phyloP scores from a whole-genome alignment of 2,329 filamentous ascomycete species.

The Tolypocladium tundrense region DNA sequence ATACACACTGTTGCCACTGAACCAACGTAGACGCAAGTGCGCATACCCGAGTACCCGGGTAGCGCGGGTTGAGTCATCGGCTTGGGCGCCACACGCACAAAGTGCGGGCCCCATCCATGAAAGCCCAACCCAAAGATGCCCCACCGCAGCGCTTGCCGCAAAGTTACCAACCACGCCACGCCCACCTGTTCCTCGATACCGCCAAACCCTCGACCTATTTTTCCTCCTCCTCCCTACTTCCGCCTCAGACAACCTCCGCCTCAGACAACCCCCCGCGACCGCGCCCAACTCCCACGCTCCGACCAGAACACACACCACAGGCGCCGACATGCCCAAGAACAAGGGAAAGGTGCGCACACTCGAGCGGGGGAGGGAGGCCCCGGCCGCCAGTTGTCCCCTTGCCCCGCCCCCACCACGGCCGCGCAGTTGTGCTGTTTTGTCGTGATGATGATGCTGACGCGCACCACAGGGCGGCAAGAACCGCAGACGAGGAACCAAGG shows the following conservation, averaged over 20 bases:
- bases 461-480: slow-evolving; percentile 84
- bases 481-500: slow-evolving; percentile 95
- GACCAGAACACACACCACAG: not conserved
- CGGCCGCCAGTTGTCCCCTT: slow-evolving; percentile 1
- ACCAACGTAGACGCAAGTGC: no score
- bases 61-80: not conserved
- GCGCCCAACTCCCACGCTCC: not conserved
- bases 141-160: not conserved
- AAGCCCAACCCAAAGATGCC: slow-evolving; percentile 1
- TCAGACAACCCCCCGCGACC: not conserved
- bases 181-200: not conserved
- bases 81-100: not conserved
- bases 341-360: slow-evolving; percentile 78
- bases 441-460: slow-evolving; percentile 7
- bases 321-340: slow-evolving; percentile 82
- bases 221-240: not conserved
- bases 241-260: not conserved
- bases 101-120: not conserved
- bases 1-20: not conserved
- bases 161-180: not conserved
- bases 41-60: not conserved
- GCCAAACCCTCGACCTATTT: not conserved
- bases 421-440: not conserved
- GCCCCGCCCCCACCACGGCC: slow-evolving; percentile 18
- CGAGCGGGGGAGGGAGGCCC: not conserved